Base-by-base conservation (phyloP, 768 basidiomycete genomes). In the Pleurotus djamor region DNA sequence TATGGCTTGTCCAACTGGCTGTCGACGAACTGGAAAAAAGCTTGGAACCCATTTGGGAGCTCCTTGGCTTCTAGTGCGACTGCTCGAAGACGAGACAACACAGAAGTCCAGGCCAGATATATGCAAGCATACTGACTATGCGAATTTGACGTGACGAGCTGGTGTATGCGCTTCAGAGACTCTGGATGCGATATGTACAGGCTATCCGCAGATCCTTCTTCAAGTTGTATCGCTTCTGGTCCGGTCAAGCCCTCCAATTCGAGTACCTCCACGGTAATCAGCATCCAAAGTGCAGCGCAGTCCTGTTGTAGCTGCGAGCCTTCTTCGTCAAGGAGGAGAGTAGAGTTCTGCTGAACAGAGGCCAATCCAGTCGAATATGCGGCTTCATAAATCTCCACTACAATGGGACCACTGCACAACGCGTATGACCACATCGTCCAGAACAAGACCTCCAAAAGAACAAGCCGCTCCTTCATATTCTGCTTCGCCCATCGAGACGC, bases 371-470 rank as follows among this genome's bases (percentile, higher is more conserved):
- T 85, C 35, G 71, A 71, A 67, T 88, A 89, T 5, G 87, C 86
- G 1, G 85, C 78, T 60, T 87, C 79, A 69, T 86, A 84, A 38
- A 94, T 80, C 57, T 76, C 74, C 63, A 80, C 77, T 33, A 92
- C 86, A 58, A 89, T 67, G 3, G 81, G 74, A 2, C 88, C 91
- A 38, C 77, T 81, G 64, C 91, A 88, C 0, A 87, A 72, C 9
- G 84, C 82, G 59, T 85, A 87, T 10, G 83, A 85, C 86, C 89
- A 96, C 83, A 94, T 88, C 4, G 86, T 81, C 85, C 92, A 92
- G 72, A 97, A 98, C 48, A 97, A 77, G 36, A 96, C 84, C 64
- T 97, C 93, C 51, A 97, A 75, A 45, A 94, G 68, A 9, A 87
- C 85, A 44, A 94, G 74, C 69, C 96, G 96, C 66, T 95, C 88